Conservation (phyloP, 1,139 yeast species). For the Saccharomyces hybrid region DNA sequence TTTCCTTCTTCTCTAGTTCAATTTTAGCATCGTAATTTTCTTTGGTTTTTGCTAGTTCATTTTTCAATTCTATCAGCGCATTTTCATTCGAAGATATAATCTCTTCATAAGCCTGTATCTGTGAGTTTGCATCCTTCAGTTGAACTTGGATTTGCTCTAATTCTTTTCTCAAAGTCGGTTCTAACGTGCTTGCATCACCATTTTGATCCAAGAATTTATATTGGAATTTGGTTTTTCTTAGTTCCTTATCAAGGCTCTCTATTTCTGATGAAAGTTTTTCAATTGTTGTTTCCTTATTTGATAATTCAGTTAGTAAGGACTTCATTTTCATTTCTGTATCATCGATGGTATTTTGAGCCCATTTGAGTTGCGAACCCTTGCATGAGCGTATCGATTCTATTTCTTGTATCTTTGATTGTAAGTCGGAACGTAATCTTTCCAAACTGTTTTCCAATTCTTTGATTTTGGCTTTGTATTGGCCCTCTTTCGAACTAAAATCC, state of each 20-base stretch:
- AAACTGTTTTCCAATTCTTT: neutral
- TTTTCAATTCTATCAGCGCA: slow-evolving; percentile 37
- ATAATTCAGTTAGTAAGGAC: neutral
- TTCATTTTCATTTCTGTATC: slow-evolving; percentile 23
- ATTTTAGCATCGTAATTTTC: slow-evolving; percentile 33
- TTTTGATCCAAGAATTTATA: slow-evolving; percentile 18
- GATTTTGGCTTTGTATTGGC: neutral
- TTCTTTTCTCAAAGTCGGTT: slow-evolving; percentile 32
- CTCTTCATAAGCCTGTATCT: slow-evolving; percentile 44
- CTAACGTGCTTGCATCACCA: slow-evolving; percentile 3
- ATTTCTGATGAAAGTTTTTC: slow-evolving; percentile 29
- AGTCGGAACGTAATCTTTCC: slow-evolving; percentile 36
- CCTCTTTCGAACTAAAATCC: neutral
- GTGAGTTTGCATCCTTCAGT: slow-evolving; percentile 42
- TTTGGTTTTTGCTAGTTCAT: slow-evolving; percentile 39
- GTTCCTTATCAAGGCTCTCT: slow-evolving; percentile 34
- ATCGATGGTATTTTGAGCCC: slow-evolving; percentile 63
- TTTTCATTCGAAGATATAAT: slow-evolving; percentile 45
- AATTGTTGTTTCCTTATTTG: slow-evolving; percentile 25
- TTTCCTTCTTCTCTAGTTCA: slow-evolving; percentile 28
- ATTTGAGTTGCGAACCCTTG: slow-evolving; percentile 46
- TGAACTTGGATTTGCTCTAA: slow-evolving; percentile 39
- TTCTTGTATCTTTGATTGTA: slow-evolving; percentile 30
- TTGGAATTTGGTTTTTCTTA: slow-evolving; percentile 33
- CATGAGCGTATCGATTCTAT: slow-evolving; percentile 35